Evolutionary conservation across 805 yeast species (phyloP), one percentile per base, ranked within the genome.

Genomic region (Sugiyamaella chiloensis): DNA sequence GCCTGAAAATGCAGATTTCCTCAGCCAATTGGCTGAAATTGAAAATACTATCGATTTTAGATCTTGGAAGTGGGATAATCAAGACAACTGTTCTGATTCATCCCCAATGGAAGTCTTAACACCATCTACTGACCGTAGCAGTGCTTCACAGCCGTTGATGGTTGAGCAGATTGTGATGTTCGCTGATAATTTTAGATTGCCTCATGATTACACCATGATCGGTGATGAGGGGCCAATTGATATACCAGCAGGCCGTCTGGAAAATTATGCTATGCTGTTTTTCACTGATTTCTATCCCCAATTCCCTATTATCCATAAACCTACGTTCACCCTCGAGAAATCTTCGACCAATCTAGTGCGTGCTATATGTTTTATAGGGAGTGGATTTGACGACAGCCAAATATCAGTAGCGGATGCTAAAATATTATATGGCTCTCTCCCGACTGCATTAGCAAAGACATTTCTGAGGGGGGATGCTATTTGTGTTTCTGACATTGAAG

Each of bases 331-430:
- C 7, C 29, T 26, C 19, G 23, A 21, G 7, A 7, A n/a, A 6
- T 11, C 24, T 14, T 7, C 41, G 9, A 14, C 7, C 9, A 8
- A n/a, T 8, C 41, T 36, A 5, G 41, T 36, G 7, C 41, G 41
- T 5, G 23, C 41, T 11, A 36, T 36, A 7, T 36, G 41, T 19
- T 36, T 36, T n/a, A 36, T 36, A 16, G 41, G 41, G 24, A 6
- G 41, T 36, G 24, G 41, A 11, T 36, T 14, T 19, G 41, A 36
- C 23, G 7, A n/a, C 9, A 24, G 19, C 7, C 23, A 21, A 14
- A 11, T 5, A 17, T 36, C 41, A 14, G 24, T 19, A 5, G 23
- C 24, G 11, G 41, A 36, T 36, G 41, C 41, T n/a, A 36, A 36
- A 17, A n/a, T 36, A 5, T n/a, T 36, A 14, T 36, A 36, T 17